phyloP scores from a whole-genome alignment of 176 grass and related monocot species.

The Puya raimondii region DNA sequence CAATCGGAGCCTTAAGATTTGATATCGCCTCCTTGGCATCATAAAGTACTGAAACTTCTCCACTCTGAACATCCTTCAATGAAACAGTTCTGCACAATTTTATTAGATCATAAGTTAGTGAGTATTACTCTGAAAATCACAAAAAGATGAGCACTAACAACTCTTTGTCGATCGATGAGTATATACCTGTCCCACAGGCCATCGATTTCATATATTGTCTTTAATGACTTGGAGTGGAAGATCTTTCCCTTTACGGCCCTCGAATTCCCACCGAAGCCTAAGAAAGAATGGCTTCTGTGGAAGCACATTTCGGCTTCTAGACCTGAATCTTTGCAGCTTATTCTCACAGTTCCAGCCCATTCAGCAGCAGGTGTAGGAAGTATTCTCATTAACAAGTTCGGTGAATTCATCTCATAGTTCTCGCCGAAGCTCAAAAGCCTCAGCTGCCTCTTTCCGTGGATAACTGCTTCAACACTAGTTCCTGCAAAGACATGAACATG shows the following conservation, averaged over 20 bases:
- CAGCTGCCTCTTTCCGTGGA: constrained; percentile 50
- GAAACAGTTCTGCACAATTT: constrained; percentile 30
- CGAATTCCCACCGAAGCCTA: constrained; percentile 59
- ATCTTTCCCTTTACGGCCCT: constrained; percentile 52
- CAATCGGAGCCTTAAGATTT: constrained; percentile 42
- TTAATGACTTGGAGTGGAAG: constrained; percentile 10
- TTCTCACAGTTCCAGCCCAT: constrained; percentile 54
- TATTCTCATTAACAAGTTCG: constrained; percentile 57
- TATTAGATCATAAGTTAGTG: neutral
- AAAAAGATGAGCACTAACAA: neutral
- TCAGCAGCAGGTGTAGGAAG: constrained; percentile 46
- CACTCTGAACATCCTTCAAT: constrained; percentile 41
- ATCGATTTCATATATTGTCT: constrained; percentile 46
- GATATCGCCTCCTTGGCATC: constrained; percentile 44
- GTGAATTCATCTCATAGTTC: constrained; percentile 63
- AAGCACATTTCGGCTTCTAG: constrained; percentile 57
- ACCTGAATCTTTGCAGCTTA: constrained; percentile 45
- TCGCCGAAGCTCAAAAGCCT: constrained; percentile 35
- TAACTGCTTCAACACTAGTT: constrained; percentile 47
- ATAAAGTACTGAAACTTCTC: constrained; percentile 46
- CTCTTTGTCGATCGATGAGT: neutral
- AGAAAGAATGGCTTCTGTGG: constrained; percentile 38
- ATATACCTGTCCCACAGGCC: constrained; percentile 63
- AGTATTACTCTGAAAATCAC: neutral
- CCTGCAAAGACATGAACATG: constrained; percentile 24